Conservation (phyloP, 805 yeast genomes). For the Metschnikowia reukaufii region DNA sequence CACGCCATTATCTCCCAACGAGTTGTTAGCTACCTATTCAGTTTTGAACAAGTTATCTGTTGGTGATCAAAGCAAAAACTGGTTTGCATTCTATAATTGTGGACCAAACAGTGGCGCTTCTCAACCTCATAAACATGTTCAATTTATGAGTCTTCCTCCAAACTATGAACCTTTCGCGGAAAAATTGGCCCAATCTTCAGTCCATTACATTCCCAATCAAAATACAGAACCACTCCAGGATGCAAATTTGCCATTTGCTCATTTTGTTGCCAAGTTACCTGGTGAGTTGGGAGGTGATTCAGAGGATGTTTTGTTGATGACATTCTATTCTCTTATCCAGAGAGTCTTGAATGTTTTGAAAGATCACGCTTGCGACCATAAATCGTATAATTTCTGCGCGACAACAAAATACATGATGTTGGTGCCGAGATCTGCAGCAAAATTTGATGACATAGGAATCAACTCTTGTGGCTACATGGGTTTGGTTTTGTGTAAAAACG, state of each 20-base stretch:
- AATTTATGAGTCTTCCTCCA: slow-evolving; percentile 71
- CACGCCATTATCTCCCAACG: slow-evolving; percentile 69
- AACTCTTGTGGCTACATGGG: slow-evolving; percentile 85
- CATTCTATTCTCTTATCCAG: slow-evolving; percentile 71
- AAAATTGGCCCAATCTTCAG: slow-evolving; percentile 37
- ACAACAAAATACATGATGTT: slow-evolving; percentile 81
- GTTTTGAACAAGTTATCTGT: slow-evolving; percentile 52
- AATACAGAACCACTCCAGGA: slow-evolving; percentile 60
- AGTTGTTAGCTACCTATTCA: slow-evolving; percentile 58
- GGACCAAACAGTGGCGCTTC: slow-evolving; percentile 94
- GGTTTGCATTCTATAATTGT: slow-evolving; percentile 84
- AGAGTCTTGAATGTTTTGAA: slow-evolving; percentile 66
- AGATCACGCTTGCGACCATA: slow-evolving; percentile 44
- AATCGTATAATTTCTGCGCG: slow-evolving; percentile 79
- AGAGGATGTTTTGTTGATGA: slow-evolving; percentile 62
- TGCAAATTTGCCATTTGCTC: slow-evolving; percentile 71
- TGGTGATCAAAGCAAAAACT: slow-evolving; percentile 38
- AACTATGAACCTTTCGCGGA: slow-evolving; percentile 61
- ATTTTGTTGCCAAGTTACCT: slow-evolving; percentile 69
- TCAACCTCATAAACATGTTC: slow-evolving; percentile 89
- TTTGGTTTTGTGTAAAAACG: slow-evolving; percentile 69
- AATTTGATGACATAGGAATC: slow-evolving; percentile 57
- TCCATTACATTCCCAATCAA: slow-evolving; percentile 54
- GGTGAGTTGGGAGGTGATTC: slow-evolving; percentile 39
- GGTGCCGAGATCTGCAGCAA: slow-evolving; percentile 73